Percentiles rank a stretch among this genome's conserved stretches.
Evolutionary conservation across 2,329 filamentous ascomycete species (phyloP).

Genomic region (Arthrobotrys sinensis): DNA sequence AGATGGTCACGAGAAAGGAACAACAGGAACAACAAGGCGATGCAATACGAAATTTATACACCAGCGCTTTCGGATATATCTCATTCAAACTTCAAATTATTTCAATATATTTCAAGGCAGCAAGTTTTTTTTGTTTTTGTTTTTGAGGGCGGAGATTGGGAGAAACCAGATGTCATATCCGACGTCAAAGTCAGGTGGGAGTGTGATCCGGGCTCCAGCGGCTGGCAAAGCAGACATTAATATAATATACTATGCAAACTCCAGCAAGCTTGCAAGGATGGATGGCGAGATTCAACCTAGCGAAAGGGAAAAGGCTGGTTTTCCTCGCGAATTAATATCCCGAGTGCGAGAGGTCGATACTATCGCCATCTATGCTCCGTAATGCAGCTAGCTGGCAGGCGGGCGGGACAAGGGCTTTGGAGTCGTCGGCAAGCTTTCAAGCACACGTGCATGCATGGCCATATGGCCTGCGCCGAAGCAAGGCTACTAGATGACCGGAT

Average conservation of each 20-base stretch:
- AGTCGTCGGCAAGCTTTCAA: conserved; percentile 41
- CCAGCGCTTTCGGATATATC: conserved; percentile 30
- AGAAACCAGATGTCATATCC: conserved; percentile 4
- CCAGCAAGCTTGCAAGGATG: conserved; percentile 23
- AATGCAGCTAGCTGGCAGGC: conserved; percentile 22
- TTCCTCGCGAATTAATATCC: conserved; percentile 30
- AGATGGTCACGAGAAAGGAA: conserved; percentile 46
- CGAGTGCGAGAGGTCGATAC: conserved; percentile 35
- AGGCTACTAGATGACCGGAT: conserved; percentile 11
- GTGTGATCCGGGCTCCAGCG: conserved; percentile 19
- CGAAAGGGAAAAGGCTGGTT: conserved; percentile 15
- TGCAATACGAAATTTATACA: conserved; percentile 29
- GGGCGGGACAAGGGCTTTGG: conserved; percentile 35
- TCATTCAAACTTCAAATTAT: conserved; percentile 7
- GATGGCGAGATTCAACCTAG: conserved; percentile 33
- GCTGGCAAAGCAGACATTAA: conserved; percentile 33
- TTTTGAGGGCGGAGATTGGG: conserved; percentile 29
- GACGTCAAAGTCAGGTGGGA: conserved; percentile 25
- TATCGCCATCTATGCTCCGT: conserved; percentile 30
- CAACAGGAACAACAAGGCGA: conserved; percentile 22
- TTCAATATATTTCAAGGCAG: conserved; percentile 43
- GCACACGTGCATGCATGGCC: conserved; percentile 40
- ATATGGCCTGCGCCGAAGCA: conserved; percentile 17
- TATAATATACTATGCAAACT: conserved; percentile 19
- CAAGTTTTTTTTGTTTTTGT: conserved; percentile 1